phyloP scores from a whole-genome alignment of 306 rosid genomes.

The Rosa multiflora region DNA sequence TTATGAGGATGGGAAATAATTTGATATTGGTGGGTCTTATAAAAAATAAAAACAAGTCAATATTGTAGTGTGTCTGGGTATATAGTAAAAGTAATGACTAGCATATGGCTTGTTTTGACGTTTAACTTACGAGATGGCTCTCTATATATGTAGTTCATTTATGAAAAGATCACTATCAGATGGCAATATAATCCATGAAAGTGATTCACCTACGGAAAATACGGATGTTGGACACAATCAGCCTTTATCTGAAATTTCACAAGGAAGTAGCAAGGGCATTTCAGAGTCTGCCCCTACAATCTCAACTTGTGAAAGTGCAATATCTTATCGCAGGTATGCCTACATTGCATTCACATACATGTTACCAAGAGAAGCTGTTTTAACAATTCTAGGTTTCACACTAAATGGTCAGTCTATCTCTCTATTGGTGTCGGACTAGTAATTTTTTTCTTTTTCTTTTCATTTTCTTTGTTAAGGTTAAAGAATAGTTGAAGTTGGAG shows the following conservation, averaged over 20 bases:
- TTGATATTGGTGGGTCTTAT: background rate
- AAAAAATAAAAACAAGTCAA: too few relatives aligned
- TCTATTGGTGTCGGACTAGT: background rate
- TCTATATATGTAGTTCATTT: conserved; percentile 50
- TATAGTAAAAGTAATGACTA: conserved; percentile 1
- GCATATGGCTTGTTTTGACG: background rate
- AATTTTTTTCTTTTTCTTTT: background rate
- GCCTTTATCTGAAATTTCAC: conserved; percentile 39
- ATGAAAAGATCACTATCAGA: conserved; percentile 87
- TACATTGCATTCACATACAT: conserved; percentile 21
- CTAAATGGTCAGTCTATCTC: background rate
- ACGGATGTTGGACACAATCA: conserved; percentile 37
- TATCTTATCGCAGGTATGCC: conserved; percentile 67
- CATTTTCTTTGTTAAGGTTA: background rate
- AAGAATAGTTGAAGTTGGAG: background rate
- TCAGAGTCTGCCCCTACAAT: conserved; percentile 57
- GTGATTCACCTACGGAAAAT: conserved; percentile 43
- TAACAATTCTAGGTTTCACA: conserved; percentile 9
- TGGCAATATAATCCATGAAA: conserved; percentile 61
- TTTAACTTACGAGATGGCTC: conserved; percentile 3
- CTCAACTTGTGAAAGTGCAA: conserved; percentile 47
- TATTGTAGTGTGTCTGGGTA: background rate
- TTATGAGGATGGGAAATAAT: background rate
- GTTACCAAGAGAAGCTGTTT: background rate
- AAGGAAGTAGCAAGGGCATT: conserved; percentile 28